These are phyloP conservation scores for Bolboschoenus planiculmis DNA, from an alignment of 176 grass and related monocot genomes.

Conservation along the genomic window DNA sequence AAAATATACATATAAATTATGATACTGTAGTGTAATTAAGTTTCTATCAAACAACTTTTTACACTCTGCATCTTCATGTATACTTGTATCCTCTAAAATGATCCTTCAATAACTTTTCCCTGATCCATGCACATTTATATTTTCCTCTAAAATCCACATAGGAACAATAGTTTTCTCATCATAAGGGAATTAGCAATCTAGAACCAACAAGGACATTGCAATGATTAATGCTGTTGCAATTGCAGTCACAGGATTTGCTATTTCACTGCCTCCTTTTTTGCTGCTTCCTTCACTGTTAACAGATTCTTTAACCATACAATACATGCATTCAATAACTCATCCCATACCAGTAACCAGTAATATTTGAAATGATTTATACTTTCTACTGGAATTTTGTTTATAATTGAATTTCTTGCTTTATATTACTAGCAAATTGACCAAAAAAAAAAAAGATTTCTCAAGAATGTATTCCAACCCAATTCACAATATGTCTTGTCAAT, in stretches of 20 bases:
- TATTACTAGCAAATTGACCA: background rate
- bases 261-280: conserved; percentile 10
- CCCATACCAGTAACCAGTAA: background rate
- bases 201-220: background rate
- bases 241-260: conserved; percentile 7
- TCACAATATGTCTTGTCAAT: background rate
- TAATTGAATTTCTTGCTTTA: background rate
- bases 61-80: background rate
- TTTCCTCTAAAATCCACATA: background rate
- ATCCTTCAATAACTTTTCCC: background rate
- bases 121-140: background rate
- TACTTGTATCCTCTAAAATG: background rate
- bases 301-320: background rate
- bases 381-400: background rate
- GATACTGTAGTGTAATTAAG: background rate
- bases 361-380: background rate
- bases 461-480: background rate
- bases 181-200: background rate
- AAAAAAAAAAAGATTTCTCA: background rate
- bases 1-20: background rate
- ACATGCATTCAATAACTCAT: background rate
- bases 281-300: conserved; percentile 8
- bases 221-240: background rate
- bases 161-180: background rate
- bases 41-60: background rate